phyloP scores from a whole-genome alignment of 257 asterid species.

The Solanum lycopersicoides region DNA sequence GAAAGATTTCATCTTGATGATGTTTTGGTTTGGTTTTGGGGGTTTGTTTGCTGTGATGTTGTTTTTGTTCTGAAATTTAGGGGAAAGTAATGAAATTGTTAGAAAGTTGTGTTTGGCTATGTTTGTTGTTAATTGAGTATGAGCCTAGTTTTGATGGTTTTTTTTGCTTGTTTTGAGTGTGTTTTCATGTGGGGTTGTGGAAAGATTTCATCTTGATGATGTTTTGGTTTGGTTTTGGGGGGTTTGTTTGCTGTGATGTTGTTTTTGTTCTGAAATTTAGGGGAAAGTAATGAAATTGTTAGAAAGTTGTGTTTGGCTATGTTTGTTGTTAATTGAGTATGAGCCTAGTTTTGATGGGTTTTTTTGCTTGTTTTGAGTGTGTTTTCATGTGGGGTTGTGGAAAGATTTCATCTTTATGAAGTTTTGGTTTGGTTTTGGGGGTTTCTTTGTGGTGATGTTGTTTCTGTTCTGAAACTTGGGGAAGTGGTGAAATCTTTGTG shows the following conservation, averaged over 20 bases:
- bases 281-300: background rate
- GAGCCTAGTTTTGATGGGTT: background rate
- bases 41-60: background rate
- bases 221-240: background rate
- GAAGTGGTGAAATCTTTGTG: background rate
- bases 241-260: background rate
- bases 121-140: too few relatives aligned
- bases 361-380: background rate
- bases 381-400: background rate
- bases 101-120: background rate
- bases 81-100: background rate
- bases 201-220: background rate
- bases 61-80: background rate
- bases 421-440: too few relatives aligned
- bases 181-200: background rate
- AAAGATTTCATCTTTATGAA: background rate
- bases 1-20: background rate
- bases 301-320: background rate
- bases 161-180: background rate
- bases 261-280: background rate
- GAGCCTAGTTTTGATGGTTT: too few relatives aligned
- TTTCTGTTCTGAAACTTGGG: background rate
- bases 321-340: background rate
- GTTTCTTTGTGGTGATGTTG: background rate
- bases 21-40: background rate